Percentiles rank a stretch among this genome's conserved stretches.
Conservation (phyloP, 805 yeast genomes). For the Candida methanosorbosa region DNA sequence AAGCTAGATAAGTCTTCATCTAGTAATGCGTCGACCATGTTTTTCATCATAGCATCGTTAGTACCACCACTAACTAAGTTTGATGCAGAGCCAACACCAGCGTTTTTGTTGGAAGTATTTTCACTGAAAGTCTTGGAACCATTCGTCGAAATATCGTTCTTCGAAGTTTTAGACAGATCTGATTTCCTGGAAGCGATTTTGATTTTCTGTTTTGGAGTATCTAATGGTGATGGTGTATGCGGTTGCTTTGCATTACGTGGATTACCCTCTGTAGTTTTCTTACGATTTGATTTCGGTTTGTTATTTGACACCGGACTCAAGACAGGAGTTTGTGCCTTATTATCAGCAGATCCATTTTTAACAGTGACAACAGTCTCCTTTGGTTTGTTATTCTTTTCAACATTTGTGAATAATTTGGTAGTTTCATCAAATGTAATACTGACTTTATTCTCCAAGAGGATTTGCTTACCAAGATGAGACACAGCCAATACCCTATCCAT, state of each 20-base stretch:
- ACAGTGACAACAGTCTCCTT: not conserved
- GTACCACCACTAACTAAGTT: not conserved
- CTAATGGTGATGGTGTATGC: no score
- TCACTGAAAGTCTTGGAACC: no score
- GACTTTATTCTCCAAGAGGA: constrained; percentile 18
- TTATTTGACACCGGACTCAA: not conserved
- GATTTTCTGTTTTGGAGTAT: no score
- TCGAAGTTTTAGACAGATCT: no score
- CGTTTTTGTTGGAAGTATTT: not conserved
- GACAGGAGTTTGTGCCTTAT: not conserved
- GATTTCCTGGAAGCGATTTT: no score
- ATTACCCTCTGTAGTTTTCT: not conserved
- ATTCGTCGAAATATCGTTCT: no score
- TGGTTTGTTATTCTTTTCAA: constrained; percentile 3
- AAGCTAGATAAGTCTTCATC: no score
- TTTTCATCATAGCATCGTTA: constrained; percentile 6
- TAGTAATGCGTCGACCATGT: constrained; percentile 24
- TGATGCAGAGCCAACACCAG: not conserved
- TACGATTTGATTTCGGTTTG: no score
- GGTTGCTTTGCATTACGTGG: no score
- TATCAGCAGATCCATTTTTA: no score
- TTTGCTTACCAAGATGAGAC: constrained; percentile 21
- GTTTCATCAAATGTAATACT: constrained; percentile 20
- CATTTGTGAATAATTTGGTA: constrained; percentile 6
- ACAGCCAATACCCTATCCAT: constrained; percentile 25